Base-by-base conservation (phyloP, 1,284 basidiomycete species). In the Dichomitus squalens region DNA sequence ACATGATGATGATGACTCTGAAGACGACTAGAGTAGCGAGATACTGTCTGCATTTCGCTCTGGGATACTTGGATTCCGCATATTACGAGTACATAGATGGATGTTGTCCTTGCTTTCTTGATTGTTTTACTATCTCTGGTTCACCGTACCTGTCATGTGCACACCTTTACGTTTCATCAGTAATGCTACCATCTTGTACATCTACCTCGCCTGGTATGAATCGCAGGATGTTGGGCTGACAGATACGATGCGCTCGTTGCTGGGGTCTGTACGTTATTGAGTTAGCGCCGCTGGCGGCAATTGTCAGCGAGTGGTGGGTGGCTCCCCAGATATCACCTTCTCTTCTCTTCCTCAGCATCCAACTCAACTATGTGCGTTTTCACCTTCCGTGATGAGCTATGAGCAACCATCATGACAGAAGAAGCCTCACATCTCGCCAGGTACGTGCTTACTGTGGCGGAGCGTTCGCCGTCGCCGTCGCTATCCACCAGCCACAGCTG, bases 181-280 rank as follows among this genome's bases (percentile, higher is more conserved):
- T 25, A 31, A 21, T 29, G 21, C 41, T 38, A 8, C 41, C 27
- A 44, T 51, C 40, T 55, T 44, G 29, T 39, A 9, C 21, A 33
- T 34, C 40, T 25, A 95, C 25, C 12, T 18, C 25, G 14, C n/a
- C 41, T 25, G 41, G 41, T n/a, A 9, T 44, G 25, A 29, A n/a
- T 16, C 41, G 41, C 12, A 44, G 12, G 31, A 33, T n/a, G 31
- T 33, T 33, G 31, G 7, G 31, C 7, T 33, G 31, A 12, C 31
- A 33, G 31, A 33, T 33, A 33, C 12, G 6, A 33, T 12, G 31
- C 7, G 7, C 31, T 12, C 31, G 7, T 12, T 33, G 31, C 68
- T 95, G 25, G 86, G 87, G 2, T 71, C n/a, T n/a, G 75, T 11
- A 82, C 84, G 0, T 77, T 95, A 14, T 74, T 94, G 20, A 64